Conservation (phyloP, 192 early-diverging fungal genomes). For the Glomus cerebriforme region DNA sequence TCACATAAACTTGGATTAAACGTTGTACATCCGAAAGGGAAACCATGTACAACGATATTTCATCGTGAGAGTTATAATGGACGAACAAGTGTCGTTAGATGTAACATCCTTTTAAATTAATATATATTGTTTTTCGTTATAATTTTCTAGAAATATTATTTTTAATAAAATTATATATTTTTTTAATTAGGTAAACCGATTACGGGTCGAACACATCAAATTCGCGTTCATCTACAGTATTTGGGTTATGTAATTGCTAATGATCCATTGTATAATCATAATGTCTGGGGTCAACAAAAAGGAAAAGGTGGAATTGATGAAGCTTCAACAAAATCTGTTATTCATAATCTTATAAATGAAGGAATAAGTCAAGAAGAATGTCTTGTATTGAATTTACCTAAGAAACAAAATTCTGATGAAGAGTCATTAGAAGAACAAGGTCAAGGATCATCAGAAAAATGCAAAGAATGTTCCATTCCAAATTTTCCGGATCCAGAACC, state of each 20-base stretch:
- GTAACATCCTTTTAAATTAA: conserved; percentile 44
- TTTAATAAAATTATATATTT: conserved; percentile 49
- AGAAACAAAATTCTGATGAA: conserved; percentile 16
- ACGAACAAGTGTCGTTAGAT: conserved; percentile 66
- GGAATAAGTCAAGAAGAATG: conserved; percentile 36
- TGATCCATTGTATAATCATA: conserved; percentile 86
- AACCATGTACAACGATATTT: conserved; percentile 82
- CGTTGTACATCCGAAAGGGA: conserved; percentile 81
- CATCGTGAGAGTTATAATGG: conserved; percentile 64
- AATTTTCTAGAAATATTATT: conserved; percentile 73
- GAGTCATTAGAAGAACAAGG: not conserved
- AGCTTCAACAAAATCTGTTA: conserved; percentile 33
- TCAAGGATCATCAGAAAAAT: conserved; percentile 35
- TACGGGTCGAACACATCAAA: conserved; percentile 96
- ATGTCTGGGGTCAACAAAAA: conserved; percentile 67
- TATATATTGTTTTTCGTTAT: conserved; percentile 52
- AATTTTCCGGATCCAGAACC: conserved; percentile 68
- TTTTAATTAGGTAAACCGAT: conserved; percentile 67
- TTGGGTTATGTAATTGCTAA: conserved; percentile 93
- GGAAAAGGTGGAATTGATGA: conserved; percentile 54
- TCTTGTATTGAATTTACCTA: conserved; percentile 27
- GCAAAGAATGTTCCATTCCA: conserved; percentile 61
- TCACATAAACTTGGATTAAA: conserved; percentile 90
- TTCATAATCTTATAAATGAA: conserved; percentile 38
- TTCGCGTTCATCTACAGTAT: conserved; percentile 93